Base-by-base conservation (phyloP, 495 filamentous ascomycete genomes). In the Acidiella bohemica region DNA sequence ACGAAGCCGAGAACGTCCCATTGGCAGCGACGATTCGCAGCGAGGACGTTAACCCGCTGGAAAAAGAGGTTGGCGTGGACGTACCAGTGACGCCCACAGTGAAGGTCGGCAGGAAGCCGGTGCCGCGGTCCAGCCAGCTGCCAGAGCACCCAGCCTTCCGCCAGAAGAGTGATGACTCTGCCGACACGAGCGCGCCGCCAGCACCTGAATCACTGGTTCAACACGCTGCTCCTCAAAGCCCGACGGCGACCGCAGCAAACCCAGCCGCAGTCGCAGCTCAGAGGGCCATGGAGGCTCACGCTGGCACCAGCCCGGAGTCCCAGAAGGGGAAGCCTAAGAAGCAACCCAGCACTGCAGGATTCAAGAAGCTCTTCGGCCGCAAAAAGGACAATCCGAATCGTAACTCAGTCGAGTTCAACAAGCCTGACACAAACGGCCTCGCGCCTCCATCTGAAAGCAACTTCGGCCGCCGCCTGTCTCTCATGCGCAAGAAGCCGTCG, bases 281-380 rank as follows among this genome's bases (percentile, higher is more conserved):
- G 59, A 42, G 59, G 61, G 22, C 61, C 43, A 35, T 56, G 49
- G 9, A 54, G 5, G 32, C 22, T n/a, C 61, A 7, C 25, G n/a
- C 25, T 7, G 25, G 7, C 25, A 27, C 67, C 7, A 67, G 66
- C 19, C 60, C 65, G 6, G 50, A 56, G 63, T 52, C 65, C 57
- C 0, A 63, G n/a, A 37, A 37, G 70, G 4, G 55, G 54, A 44
- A 70, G 65, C 53, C 64, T 59, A 46, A 18, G 8, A 28, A 42
- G 2, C 71, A 67, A 47, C 76, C 74, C 57, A 68, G 73, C 46
- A 67, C 71, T 20, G 38, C 29, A 19, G 48, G 43, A 5, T 68
- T 82, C 39, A 70, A 65, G 47, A 80, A 75, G 59, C 54, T 82
- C 39, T 81, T 82, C 50, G 67, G 67, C 23, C 68, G 73, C 42